Conservation (phyloP, 805 yeast genomes). For the Hanseniaspora occidentalis region DNA sequence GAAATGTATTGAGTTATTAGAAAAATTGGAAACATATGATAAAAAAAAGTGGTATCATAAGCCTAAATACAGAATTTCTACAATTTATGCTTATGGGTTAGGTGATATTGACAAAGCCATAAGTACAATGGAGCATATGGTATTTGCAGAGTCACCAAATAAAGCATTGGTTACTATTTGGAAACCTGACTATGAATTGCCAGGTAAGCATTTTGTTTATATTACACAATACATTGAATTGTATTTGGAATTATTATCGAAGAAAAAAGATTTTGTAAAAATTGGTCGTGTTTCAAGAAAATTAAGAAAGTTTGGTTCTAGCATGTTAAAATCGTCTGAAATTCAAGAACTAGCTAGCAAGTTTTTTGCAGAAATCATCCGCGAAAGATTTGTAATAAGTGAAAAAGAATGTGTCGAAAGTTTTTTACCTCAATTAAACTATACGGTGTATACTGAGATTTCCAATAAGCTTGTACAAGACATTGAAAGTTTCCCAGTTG, state of each 20-base stretch:
- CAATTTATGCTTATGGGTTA: slow-evolving; percentile 42
- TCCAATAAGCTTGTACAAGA: slow-evolving; percentile 13
- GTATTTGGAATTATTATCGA: slow-evolving; percentile 42
- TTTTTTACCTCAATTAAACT: slow-evolving; percentile 16
- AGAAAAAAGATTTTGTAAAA: slow-evolving; percentile 42
- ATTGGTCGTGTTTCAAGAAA: slow-evolving; percentile 54
- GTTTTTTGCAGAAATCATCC: slow-evolving; percentile 14
- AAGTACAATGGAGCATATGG: slow-evolving; percentile 48
- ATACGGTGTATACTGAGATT: slow-evolving; percentile 14
- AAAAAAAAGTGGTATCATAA: slow-evolving; percentile 89
- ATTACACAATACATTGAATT: slow-evolving; percentile 57
- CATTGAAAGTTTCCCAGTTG: slow-evolving; percentile 11
- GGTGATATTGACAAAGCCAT: slow-evolving; percentile 42
- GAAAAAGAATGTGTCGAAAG: slow-evolving; percentile 19
- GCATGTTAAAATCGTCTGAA: slow-evolving; percentile 40
- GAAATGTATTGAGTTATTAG: slow-evolving; percentile 33
- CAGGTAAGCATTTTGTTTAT: slow-evolving; percentile 85
- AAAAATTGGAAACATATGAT: slow-evolving; percentile 41
- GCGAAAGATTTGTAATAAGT: slow-evolving; percentile 11
- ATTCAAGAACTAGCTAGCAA: slow-evolving; percentile 18
- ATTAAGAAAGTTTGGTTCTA: slow-evolving; percentile 64
- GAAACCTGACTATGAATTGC: slow-evolving; percentile 86
- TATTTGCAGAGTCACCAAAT: slow-evolving; percentile 52
- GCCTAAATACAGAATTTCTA: slow-evolving; percentile 63
- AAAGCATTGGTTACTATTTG: slow-evolving; percentile 75